Conservation (phyloP, 495 filamentous ascomycete species). For the Rhypophila decipiens region DNA sequence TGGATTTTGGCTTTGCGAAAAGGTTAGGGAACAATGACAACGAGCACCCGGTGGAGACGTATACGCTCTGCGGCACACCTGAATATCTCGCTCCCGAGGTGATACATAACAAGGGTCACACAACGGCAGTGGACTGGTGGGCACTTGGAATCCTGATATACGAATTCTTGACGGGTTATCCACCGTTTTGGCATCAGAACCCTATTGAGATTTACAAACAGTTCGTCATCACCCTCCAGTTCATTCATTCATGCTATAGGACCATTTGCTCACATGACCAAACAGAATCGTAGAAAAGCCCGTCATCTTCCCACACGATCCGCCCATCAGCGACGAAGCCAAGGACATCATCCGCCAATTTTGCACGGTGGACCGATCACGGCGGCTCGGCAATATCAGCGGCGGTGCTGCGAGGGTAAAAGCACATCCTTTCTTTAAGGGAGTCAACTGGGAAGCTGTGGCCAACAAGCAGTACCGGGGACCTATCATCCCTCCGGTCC, state of each 20-base stretch:
- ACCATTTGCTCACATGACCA: conserved; percentile 1
- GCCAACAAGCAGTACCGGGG: conserved; percentile 63
- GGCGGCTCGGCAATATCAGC: conserved; percentile 79
- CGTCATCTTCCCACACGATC: conserved; percentile 58
- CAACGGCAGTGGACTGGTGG: conserved; percentile 99
- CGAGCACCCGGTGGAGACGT: conserved; percentile 66
- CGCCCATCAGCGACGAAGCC: conserved; percentile 62
- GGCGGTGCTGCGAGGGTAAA: conserved; percentile 80
- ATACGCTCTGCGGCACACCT: conserved; percentile 92
- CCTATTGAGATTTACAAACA: conserved; percentile 96
- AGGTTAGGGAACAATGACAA: conserved; percentile 49
- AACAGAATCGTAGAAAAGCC: conserved; percentile 67
- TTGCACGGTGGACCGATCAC: conserved; percentile 82
- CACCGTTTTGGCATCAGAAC: conserved; percentile 94
- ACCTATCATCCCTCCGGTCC: conserved; percentile 79
- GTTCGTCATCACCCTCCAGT: conserved; percentile 34
- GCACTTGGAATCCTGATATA: conserved; percentile 93
- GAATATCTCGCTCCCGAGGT: conserved; percentile 97
- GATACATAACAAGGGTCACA: conserved; percentile 91
- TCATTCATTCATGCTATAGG: neutral
- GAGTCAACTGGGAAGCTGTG: conserved; percentile 80
- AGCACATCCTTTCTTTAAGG: conserved; percentile 76
- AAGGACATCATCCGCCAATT: conserved; percentile 78
- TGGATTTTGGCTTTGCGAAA: conserved; percentile 99
- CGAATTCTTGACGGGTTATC: conserved; percentile 92